Evolutionary conservation across 139 green algal species (phyloP).

Genomic region (Volvox reticuliferus): DNA sequence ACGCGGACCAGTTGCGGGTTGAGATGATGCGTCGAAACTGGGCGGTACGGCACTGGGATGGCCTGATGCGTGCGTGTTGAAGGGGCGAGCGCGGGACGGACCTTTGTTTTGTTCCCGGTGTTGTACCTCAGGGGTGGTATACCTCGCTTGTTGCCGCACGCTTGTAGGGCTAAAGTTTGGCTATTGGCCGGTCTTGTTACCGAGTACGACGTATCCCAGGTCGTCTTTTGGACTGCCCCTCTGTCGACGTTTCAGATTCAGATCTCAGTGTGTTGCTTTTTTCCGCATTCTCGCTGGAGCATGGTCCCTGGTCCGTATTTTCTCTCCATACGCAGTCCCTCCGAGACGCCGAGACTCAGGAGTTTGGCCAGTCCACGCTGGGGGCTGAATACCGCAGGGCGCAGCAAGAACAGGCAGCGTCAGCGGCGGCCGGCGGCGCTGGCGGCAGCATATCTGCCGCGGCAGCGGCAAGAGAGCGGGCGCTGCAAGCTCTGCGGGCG

Average conservation of each 20-base stretch:
- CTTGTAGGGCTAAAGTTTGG: background rate
- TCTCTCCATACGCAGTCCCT: background rate
- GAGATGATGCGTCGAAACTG: constrained; percentile 31
- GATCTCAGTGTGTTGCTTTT: background rate
- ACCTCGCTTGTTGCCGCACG: background rate
- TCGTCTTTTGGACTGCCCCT: too few relatives aligned
- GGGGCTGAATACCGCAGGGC: background rate
- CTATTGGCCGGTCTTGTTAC: too few relatives aligned
- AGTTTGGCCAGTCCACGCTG: constrained; percentile 3
- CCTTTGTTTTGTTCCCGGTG: too few relatives aligned
- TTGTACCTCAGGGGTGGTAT: too few relatives aligned
- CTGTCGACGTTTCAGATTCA: background rate
- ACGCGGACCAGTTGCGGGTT: constrained; percentile 28
- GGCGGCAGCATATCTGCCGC: background rate
- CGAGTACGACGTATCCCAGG: too few relatives aligned
- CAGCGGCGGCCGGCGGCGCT: background rate
- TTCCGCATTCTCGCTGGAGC: background rate
- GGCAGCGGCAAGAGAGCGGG: constrained; percentile 12
- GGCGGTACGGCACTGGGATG: background rate
- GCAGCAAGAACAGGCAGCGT: constrained; percentile 7
- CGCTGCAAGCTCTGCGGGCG: constrained; percentile 3
- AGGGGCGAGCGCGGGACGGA: too few relatives aligned
- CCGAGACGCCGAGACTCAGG: background rate
- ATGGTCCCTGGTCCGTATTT: background rate
- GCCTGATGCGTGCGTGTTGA: too few relatives aligned